Evolutionary conservation across 768 basidiomycete species (phyloP).

Genomic region (Lepiota subincarnata): DNA sequence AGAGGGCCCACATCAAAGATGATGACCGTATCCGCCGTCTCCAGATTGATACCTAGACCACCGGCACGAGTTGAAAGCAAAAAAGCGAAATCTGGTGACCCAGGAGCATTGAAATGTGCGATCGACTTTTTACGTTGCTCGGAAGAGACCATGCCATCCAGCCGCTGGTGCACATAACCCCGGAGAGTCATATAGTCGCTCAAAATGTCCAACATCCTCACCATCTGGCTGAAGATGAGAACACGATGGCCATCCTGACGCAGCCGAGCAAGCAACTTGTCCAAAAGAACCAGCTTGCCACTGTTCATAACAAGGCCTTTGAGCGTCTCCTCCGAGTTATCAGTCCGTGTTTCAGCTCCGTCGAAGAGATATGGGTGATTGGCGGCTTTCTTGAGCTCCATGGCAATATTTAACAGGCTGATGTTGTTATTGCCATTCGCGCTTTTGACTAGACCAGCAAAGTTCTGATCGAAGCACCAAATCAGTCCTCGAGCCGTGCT

Average conservation of each 20-base stretch:
- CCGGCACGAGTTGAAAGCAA: conserved; percentile 95
- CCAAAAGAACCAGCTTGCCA: conserved; percentile 96
- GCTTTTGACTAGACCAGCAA: conserved; percentile 86
- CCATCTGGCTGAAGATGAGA: conserved; percentile 99
- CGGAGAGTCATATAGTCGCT: conserved; percentile 93
- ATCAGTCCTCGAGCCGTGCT: neutral
- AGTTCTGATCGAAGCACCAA: conserved; percentile 57
- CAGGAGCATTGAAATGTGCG: conserved; percentile 92
- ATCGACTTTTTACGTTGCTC: conserved; percentile 94
- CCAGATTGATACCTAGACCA: conserved; percentile 96
- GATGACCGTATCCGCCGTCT: conserved; percentile 98
- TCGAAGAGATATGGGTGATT: conserved; percentile 99
- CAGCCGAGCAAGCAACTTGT: conserved; percentile 89
- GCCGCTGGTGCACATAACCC: conserved; percentile 87
- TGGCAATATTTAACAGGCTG: conserved; percentile 94
- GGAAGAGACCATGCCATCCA: conserved; percentile 94
- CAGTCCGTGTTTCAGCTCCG: conserved; percentile 72
- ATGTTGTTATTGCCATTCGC: conserved; percentile 87
- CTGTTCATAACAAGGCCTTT: conserved; percentile 98
- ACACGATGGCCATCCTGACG: conserved; percentile 94
- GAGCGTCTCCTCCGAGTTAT: conserved; percentile 74
- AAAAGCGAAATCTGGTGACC: conserved; percentile 95
- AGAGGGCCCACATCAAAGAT: conserved; percentile 84
- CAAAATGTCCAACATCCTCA: conserved; percentile 96
- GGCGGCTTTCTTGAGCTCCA: conserved; percentile 98